phyloP scores from a whole-genome alignment of 257 asterid genomes.

The Solanum megistacrolobum region DNA sequence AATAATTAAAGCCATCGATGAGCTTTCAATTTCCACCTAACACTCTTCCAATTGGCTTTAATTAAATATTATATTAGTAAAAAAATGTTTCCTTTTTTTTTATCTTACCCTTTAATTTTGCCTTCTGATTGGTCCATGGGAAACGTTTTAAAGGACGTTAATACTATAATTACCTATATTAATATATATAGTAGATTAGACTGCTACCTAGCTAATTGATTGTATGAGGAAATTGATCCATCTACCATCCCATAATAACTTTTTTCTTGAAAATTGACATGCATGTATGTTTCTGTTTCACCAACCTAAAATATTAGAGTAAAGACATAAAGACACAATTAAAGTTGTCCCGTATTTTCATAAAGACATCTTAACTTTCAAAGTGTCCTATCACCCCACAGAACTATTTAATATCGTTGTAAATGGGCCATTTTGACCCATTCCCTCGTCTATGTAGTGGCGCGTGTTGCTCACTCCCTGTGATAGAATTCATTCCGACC shows the following conservation, averaged over 20 bases:
- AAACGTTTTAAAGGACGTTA: background rate
- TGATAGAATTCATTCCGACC: too few species aligned
- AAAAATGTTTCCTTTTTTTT: background rate
- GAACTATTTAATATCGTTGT: too few species aligned
- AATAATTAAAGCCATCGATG: background rate
- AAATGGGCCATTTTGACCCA: too few species aligned
- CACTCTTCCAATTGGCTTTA: background rate
- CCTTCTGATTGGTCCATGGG: background rate
- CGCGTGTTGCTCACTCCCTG: too few species aligned
- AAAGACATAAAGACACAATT: too few species aligned
- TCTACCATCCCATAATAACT: background rate
- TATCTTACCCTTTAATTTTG: background rate
- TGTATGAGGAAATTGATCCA: background rate
- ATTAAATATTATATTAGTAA: background rate
- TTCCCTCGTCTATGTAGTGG: too few species aligned
- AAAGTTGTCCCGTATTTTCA: too few species aligned
- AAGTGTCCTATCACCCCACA: too few species aligned
- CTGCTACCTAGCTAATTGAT: background rate
- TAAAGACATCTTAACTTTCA: too few species aligned
- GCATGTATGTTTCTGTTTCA: background rate
- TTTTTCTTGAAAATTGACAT: background rate
- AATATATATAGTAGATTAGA: background rate
- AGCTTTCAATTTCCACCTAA: background rate
- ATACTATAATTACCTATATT: background rate
- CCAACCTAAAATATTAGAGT: background rate